A percentile compares a stretch with the other conserved stretches of the same genome.
phyloP scores from a whole-genome alignment of 176 grass and related monocot genomes.

The Rhynchospora pubera region DNA sequence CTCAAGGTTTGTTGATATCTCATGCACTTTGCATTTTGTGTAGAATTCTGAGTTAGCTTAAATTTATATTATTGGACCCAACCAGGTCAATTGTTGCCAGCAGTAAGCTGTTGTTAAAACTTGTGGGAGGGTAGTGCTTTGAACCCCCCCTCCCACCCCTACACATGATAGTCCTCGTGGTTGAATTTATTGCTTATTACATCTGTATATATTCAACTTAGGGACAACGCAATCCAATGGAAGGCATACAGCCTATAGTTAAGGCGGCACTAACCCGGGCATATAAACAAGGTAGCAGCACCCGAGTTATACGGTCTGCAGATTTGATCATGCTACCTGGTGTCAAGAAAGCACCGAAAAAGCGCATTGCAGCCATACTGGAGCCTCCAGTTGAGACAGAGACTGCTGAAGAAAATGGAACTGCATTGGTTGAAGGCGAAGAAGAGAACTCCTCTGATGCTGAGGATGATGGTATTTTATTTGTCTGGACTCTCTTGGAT shows the following conservation, averaged over 20 bases:
- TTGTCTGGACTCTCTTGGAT: not conserved
- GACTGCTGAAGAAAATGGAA: constrained; percentile 68
- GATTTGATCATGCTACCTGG: constrained; percentile 80
- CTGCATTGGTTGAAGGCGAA: constrained; percentile 44
- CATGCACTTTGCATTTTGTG: not conserved
- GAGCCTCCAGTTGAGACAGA: constrained; percentile 73
- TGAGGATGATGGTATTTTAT: constrained; percentile 58
- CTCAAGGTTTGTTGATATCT: constrained; percentile 54
- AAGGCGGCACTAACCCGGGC: constrained; percentile 91
- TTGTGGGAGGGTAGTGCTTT: not conserved
- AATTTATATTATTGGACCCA: not conserved
- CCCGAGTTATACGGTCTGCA: constrained; percentile 66
- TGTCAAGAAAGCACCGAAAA: constrained; percentile 80
- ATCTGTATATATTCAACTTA: constrained; percentile 17
- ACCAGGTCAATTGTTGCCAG: not conserved
- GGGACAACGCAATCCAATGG: constrained; percentile 84
- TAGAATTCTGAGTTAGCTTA: not conserved
- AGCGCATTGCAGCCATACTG: constrained; percentile 84
- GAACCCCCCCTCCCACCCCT: not conserved
- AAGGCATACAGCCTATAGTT: constrained; percentile 78
- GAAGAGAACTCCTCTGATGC: constrained; percentile 61
- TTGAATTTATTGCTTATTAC: not conserved
- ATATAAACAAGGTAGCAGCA: constrained; percentile 88
- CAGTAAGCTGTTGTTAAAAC: not conserved
- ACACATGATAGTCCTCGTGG: not conserved